These are phyloP conservation scores for Penicillium corylophilum DNA, from an alignment of 2,329 filamentous ascomycete species.

Conservation along the genomic window DNA sequence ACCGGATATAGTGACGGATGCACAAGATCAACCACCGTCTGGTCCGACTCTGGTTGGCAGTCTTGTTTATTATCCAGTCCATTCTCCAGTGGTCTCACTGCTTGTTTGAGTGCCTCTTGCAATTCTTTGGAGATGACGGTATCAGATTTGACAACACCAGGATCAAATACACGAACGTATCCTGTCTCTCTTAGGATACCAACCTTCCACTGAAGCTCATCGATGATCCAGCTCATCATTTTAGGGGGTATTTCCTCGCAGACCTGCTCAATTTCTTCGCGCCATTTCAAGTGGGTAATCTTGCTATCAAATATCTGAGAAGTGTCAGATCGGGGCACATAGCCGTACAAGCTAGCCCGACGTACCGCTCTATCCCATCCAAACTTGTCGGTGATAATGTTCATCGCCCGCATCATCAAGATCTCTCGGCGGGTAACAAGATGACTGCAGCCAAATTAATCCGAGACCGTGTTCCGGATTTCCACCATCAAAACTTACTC, in stretches of 20 bases:
- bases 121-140: conserved; percentile 43
- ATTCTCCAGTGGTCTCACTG: conserved; percentile 53
- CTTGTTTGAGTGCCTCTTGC: conserved; percentile 45
- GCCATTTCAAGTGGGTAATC: too few relatives aligned
- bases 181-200: conserved; percentile 38
- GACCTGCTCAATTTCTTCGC: conserved; percentile 23
- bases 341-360: too few relatives aligned
- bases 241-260: conserved; percentile 28
- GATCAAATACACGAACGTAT: conserved; percentile 47
- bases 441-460: too few relatives aligned
- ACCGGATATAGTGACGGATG: conserved; percentile 57
- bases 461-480: too few relatives aligned
- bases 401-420: too few relatives aligned
- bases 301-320: too few relatives aligned
- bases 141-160: conserved; percentile 56
- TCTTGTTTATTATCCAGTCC: conserved; percentile 56
- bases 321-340: too few relatives aligned
- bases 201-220: conserved; percentile 53
- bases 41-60: conserved; percentile 61
- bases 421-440: too few relatives aligned
- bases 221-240: conserved; percentile 43
- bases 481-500: too few relatives aligned
- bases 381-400: too few relatives aligned
- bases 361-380: too few relatives aligned
- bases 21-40: conserved; percentile 62